Evolutionary conservation across 495 filamentous ascomycete genomes (phyloP).

Genomic region (Xylaria grammica): DNA sequence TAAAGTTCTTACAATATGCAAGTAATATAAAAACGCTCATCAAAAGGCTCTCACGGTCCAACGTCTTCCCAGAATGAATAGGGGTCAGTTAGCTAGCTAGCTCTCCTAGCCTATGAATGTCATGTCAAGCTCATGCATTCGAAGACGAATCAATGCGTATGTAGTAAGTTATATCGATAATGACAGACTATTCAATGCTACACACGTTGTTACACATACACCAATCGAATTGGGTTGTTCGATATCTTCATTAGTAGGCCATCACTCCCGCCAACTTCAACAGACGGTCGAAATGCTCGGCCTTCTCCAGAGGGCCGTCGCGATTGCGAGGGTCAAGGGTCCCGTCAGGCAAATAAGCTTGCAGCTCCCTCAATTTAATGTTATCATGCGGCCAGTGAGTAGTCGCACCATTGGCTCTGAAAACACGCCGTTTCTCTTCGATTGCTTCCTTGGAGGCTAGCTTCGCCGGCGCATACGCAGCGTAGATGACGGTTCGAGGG

Average conservation of each 20-base stretch:
- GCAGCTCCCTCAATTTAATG: conserved; percentile 29
- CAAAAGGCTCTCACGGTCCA: too few relatives aligned
- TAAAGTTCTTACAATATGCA: too few relatives aligned
- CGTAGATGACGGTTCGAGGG: conserved; percentile 45
- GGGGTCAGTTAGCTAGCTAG: too few relatives aligned
- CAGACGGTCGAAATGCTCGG: conserved; percentile 38
- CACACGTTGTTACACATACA: too few relatives aligned
- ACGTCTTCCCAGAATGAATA: too few relatives aligned
- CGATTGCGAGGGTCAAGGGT: conserved; percentile 42
- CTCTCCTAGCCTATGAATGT: too few relatives aligned
- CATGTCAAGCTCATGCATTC: too few relatives aligned
- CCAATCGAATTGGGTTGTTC: not conserved
- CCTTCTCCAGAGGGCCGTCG: conserved; percentile 39
- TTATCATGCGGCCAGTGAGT: conserved; percentile 54
- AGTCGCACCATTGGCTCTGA: conserved; percentile 40
- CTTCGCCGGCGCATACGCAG: conserved; percentile 44
- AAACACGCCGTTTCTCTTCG: conserved; percentile 42
- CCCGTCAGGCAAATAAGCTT: conserved; percentile 34
- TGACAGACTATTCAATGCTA: too few relatives aligned
- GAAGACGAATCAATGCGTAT: too few relatives aligned
- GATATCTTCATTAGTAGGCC: conserved; percentile 28
- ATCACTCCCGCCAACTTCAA: conserved; percentile 44
- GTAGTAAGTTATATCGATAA: too few relatives aligned
- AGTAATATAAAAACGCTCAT: too few relatives aligned
- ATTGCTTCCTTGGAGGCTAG: conserved; percentile 40